Evolutionary conservation across 225 moss, liverwort and hornwort species (phyloP).

Genomic region (Climacium dendroides): DNA sequence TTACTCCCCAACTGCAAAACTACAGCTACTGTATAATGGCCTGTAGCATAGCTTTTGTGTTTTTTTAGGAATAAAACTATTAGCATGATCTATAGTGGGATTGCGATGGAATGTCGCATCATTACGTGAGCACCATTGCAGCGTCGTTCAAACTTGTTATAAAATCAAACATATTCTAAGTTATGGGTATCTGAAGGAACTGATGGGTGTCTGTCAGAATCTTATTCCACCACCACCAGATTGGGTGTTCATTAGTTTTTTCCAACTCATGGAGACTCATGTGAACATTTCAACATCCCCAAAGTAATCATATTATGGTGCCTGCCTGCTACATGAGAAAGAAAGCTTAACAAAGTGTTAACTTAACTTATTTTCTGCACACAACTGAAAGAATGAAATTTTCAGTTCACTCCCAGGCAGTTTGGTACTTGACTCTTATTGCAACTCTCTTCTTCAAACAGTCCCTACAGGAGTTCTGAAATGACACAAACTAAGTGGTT

Average conservation of each 20-base stretch:
- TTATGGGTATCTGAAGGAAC: neutral
- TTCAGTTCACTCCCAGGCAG: neutral
- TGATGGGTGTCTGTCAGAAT: neutral
- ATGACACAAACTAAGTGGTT: no score
- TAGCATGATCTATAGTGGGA: no score
- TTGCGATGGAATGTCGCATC: neutral
- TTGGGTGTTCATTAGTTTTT: neutral
- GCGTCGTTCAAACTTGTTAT: no score
- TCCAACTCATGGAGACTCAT: neutral
- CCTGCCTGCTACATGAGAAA: neutral
- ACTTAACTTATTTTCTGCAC: neutral
- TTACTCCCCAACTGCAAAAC: no score
- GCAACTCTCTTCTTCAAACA: no score
- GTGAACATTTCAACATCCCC: neutral
- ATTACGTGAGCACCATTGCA: neutral
- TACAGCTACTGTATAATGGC: no score
- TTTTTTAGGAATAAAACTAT: no score
- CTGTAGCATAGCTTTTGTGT: no score
- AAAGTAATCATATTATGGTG: neutral
- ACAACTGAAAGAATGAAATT: neutral
- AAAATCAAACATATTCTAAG: no score
- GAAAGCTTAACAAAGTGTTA: no score
- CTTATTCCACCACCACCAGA: neutral
- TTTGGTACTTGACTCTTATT: no score
- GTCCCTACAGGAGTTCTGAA: no score